Base-by-base conservation (phyloP, 1,284 basidiomycete genomes). In the Trichosporon sp. region DNA sequence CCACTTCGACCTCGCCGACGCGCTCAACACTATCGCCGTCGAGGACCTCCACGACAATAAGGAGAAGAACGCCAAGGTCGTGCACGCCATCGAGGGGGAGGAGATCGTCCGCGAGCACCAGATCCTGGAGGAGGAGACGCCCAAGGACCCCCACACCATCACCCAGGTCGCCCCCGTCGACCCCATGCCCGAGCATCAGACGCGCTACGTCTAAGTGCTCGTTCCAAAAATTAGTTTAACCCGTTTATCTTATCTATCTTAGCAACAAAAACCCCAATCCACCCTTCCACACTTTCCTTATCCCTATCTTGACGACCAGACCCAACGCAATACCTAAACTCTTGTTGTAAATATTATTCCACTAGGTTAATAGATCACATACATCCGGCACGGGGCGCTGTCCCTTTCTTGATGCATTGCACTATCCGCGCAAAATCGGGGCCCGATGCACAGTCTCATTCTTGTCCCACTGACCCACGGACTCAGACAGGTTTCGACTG, bases 1-100 rank as follows among this genome's bases (percentile, higher is more conserved):
- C 83, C 83, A 84, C 78, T 81, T 84, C 68, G 84, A 85, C 70
- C 74, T 85, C 31, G 79, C 79, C 26, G 83, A 82, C 56, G 84
- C 83, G 14, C 74, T 84, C 56, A 79, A 83, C 48, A 73, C 68
- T 8, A 75, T 81, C 70, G 74, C 80, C 12, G 69, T 66, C 0
- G 76, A 78, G 35, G 75, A 76, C 32, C 43, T 46, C 10, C 43
- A 21, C 31, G 14, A 8, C 31, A 11, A 16, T 14, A 16, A 35
- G 16, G 31, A 19, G 51, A 16, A 35, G 16, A 14, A 8, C 16
- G 19, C 51, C 19, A 26, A 54, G 31, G 2, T 26, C 12, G 16
- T 63, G 12, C 59, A 35, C 31, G 59, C 59, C 14, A 63, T 63
- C 16, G 59, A 63, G 59, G 59, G 59, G 16, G 59, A 63, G 35